Evolutionary conservation across 2,329 filamentous ascomycete species (phyloP).

Genomic region (Akanthomyces muscarius): DNA sequence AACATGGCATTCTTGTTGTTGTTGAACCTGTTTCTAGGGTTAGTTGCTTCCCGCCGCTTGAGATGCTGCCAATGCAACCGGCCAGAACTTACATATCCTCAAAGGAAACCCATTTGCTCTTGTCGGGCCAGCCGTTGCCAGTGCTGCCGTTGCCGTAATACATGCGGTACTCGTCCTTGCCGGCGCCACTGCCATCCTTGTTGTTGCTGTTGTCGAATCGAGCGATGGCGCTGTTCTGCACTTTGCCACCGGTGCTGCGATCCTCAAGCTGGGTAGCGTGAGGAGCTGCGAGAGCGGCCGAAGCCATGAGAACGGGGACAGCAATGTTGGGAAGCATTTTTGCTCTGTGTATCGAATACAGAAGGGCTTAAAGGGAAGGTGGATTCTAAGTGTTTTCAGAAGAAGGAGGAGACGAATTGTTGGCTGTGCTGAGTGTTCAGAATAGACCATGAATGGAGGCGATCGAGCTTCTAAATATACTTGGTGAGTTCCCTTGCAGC

Average conservation of each 20-base stretch:
- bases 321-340: conserved; percentile 7
- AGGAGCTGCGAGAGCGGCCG: neutral
- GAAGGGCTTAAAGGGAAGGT: neutral
- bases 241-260: neutral
- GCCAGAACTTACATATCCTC: conserved; percentile 22
- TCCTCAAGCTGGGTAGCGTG: neutral
- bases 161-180: conserved; percentile 27
- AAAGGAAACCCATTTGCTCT: conserved; percentile 27
- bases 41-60: neutral
- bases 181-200: conserved; percentile 19
- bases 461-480: too few species aligned
- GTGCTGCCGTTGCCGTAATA: conserved; percentile 28
- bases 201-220: conserved; percentile 16
- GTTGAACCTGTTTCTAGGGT: conserved; percentile 17
- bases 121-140: conserved; percentile 28
- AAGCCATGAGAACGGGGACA: neutral
- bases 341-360: neutral
- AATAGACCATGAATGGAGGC: too few species aligned
- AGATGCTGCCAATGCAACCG: neutral
- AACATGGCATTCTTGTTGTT: conserved; percentile 24
- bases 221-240: neutral
- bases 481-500: too few species aligned
- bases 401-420: too few species aligned
- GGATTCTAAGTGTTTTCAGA: too few species aligned
- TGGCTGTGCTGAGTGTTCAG: too few species aligned